Evolutionary conservation across 2,329 filamentous ascomycete species (phyloP), one percentile per base, ranked within the genome.

Genomic region (Paecilomyces fulvus): DNA sequence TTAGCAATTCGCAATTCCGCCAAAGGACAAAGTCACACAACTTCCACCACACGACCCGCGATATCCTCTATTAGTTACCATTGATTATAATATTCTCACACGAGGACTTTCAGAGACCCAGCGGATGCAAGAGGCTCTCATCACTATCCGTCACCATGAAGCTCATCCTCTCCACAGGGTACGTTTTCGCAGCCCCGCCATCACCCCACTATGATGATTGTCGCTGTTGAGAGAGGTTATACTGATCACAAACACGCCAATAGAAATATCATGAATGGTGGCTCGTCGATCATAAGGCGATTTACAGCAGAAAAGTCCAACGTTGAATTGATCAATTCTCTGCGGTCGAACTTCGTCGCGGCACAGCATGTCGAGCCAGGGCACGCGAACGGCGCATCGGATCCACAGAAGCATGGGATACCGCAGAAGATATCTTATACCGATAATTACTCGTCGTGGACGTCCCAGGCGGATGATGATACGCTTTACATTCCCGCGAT

Each of bases 101-200:
- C 11, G 11, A 54, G 9, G 2, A n/a, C 11, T 20, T 50, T 51
- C 37, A 43, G 17, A 9, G 25, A 9, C 14, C 46, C 46, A 12
- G 30, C 14, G 10, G 53, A 43, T 55, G 52, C 53, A 52, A 56
- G 54, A 49, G 60, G 48, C 48, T 23, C 25, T 28, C 10, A 17
- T 49, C 48, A 12, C 25, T 23, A 49, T 23, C 48, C 48, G 48
- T 14, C 68, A 85, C 82, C 80, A 90, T 90, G 77, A 90, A 90
- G 78, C 79, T 95, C 70, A 82, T 95, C 62, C 83, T 95, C 55
- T 95, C 89, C 56, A 95, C 90, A 62, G 90, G 88, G 90, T 94
- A 82, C 66, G 87, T 75, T 57, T 54, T 59, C 37, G 52, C 33
- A 58, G 54, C 55, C 52, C 52, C 51, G 23, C 55, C 48, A 49